Percentiles rank a stretch among this genome's conserved stretches.
Evolutionary conservation across 2,329 filamentous ascomycete species (phyloP).

Genomic region (Cryphonectria carpinicola): DNA sequence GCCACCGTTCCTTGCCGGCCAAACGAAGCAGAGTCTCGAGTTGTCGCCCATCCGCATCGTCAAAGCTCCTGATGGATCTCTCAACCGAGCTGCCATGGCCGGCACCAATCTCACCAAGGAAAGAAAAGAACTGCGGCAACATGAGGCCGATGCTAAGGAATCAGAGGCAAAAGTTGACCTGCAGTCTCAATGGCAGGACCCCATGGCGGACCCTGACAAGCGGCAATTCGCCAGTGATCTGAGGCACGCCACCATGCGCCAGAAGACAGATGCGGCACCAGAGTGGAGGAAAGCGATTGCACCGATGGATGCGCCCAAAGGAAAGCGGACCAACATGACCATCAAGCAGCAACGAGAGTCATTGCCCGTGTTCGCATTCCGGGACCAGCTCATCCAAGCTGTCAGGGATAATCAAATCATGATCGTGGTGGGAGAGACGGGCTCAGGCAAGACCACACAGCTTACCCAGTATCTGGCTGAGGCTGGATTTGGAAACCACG

Average conservation of each 20-base stretch:
- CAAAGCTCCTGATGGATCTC: constrained; percentile 96
- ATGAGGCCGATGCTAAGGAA: constrained; percentile 80
- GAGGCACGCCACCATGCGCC: constrained; percentile 64
- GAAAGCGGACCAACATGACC: constrained; percentile 84
- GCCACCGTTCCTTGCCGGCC: constrained; percentile 91
- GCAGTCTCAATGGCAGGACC: constrained; percentile 92
- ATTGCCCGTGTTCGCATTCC: constrained; percentile 87
- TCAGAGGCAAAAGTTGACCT: constrained; percentile 82
- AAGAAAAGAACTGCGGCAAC: constrained; percentile 82
- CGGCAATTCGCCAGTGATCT: constrained; percentile 89
- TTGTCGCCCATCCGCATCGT: constrained; percentile 94
- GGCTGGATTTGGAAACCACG: constrained; percentile 82
- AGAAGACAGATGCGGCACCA: constrained; percentile 71
- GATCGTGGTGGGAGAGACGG: constrained; percentile 96
- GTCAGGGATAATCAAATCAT: constrained; percentile 86
- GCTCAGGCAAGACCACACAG: constrained; percentile 96
- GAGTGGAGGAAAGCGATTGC: constrained; percentile 91
- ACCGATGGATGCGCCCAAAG: constrained; percentile 78
- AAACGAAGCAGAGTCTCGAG: constrained; percentile 95
- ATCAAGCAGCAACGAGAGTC: constrained; percentile 95
- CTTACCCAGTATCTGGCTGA: constrained; percentile 94
- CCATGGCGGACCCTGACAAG: constrained; percentile 85
- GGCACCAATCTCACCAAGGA: constrained; percentile 89
- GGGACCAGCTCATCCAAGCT: constrained; percentile 84
- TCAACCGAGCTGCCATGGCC: constrained; percentile 95